These are phyloP conservation scores for Endocladia muricata DNA, from an alignment of 31 red algal genomes.

Conservation along the genomic window DNA sequence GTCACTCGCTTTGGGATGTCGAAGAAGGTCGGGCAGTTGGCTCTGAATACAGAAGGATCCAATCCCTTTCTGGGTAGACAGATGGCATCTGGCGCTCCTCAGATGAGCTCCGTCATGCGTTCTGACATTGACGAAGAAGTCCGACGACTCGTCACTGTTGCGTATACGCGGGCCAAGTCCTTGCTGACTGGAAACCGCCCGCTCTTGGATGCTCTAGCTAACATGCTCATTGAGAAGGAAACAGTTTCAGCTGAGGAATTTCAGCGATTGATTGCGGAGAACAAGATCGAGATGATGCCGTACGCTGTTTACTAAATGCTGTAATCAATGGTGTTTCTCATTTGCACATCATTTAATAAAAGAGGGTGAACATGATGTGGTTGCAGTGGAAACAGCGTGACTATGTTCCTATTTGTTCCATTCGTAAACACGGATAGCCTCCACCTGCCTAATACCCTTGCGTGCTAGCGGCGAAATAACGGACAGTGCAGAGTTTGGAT, in stretches of 20 bases:
- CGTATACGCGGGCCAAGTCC: constrained; percentile 83
- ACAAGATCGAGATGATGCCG: constrained; percentile 88
- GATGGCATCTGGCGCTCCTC: constrained; percentile 66
- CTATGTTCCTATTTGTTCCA: too few relatives aligned
- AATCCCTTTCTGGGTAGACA: constrained; percentile 95
- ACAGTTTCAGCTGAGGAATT: constrained; percentile 96
- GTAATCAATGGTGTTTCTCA: not conserved
- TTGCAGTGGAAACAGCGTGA: too few relatives aligned
- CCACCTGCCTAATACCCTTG: too few relatives aligned
- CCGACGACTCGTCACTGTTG: constrained; percentile 78
- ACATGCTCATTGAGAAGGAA: constrained; percentile 92
- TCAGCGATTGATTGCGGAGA: constrained; percentile 84
- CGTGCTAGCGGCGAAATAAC: too few relatives aligned
- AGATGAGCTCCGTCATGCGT: constrained; percentile 53
- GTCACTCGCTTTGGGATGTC: constrained; percentile 94
- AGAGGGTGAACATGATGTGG: too few relatives aligned
- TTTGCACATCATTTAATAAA: not conserved
- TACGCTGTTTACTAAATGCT: constrained; percentile 61
- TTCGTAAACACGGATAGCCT: too few relatives aligned
- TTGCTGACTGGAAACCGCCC: constrained; percentile 72
- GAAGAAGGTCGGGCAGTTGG: constrained; percentile 79
- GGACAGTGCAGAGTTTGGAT: too few relatives aligned
- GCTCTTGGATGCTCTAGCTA: constrained; percentile 79
- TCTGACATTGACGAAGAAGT: constrained; percentile 89
- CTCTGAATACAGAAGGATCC: constrained; percentile 49